Conservation (phyloP, 108 stramenopile species). For the Epithemia pelagica region DNA sequence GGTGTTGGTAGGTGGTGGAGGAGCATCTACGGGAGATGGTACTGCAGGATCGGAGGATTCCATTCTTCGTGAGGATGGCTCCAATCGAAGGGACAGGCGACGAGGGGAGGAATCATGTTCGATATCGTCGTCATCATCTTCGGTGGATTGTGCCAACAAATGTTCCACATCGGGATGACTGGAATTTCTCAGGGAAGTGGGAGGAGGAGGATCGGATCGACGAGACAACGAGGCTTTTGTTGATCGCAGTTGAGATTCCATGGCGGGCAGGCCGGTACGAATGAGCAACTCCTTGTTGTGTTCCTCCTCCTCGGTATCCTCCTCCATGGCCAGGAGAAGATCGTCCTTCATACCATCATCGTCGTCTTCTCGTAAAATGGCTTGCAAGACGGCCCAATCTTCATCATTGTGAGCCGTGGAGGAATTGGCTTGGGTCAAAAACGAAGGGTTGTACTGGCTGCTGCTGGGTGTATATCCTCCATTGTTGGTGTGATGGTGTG, state of each 20-base stretch:
- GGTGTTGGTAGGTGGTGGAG: background rate
- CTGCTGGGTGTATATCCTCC: no score
- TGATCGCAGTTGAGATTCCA: background rate
- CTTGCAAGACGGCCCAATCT: constrained; percentile 60
- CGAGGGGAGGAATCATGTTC: constrained; percentile 6
- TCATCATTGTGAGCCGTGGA: constrained; percentile 28
- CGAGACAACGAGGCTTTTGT: background rate
- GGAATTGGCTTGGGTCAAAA: no score
- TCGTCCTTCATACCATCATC: constrained; percentile 33
- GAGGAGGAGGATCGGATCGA: background rate
- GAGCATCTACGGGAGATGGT: no score
- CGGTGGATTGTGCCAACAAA: constrained; percentile 1
- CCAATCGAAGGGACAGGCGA: background rate
- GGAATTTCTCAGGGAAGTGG: no score
- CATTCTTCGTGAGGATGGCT: no score
- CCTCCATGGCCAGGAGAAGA: background rate
- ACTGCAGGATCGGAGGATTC: no score
- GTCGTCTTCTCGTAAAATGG: constrained; percentile 59
- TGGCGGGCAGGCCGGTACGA: no score
- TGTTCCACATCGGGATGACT: background rate
- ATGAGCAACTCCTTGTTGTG: no score
- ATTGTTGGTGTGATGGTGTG: no score
- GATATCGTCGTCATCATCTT: constrained; percentile 21
- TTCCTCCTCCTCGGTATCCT: background rate
- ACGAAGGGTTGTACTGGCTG: background rate